Evolutionary conservation across 257 asterid genomes (phyloP).

Genomic region (Galeopsis tetrahit): DNA sequence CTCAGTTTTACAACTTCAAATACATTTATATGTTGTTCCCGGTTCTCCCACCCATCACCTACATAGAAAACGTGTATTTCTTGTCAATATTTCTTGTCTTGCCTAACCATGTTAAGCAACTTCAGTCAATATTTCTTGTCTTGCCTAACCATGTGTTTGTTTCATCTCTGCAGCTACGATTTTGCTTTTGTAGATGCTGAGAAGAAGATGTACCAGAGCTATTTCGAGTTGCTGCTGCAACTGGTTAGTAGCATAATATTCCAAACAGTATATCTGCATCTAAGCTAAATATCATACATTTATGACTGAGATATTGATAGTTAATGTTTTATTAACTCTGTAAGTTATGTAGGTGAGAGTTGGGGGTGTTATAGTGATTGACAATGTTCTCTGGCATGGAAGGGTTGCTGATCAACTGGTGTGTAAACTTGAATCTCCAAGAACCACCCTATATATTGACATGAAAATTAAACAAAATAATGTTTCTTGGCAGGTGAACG

Average conservation of each 20-base stretch:
- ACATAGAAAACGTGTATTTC: not conserved
- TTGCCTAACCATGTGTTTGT: conserved; percentile 29
- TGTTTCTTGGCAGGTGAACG: conserved; percentile 55
- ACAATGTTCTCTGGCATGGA: conserved; percentile 98
- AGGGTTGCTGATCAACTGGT: conserved; percentile 92
- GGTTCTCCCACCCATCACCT: not conserved
- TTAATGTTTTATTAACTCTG: not conserved
- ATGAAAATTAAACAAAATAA: not conserved
- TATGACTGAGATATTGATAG: not conserved
- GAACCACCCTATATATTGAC: not conserved
- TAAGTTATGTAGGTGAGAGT: conserved; percentile 62
- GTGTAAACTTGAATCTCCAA: conserved; percentile 26
- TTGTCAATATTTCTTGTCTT: not conserved
- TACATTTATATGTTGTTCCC: not conserved
- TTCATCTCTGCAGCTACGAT: conserved; percentile 67
- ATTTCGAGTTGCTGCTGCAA: conserved; percentile 83
- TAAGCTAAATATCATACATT: not conserved
- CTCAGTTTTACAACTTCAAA: not conserved
- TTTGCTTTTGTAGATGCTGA: conserved; percentile 96
- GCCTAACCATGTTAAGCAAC: conserved; percentile 27
- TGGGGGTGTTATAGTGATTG: conserved; percentile 87
- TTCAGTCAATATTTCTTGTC: not conserved
- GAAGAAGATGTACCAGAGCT: conserved; percentile 86
- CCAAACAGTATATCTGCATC: conserved; percentile 25
- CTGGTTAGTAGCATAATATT: conserved; percentile 56